Evolutionary conservation across 768 basidiomycete genomes (phyloP).

Genomic region (Arthromyces matolae): DNA sequence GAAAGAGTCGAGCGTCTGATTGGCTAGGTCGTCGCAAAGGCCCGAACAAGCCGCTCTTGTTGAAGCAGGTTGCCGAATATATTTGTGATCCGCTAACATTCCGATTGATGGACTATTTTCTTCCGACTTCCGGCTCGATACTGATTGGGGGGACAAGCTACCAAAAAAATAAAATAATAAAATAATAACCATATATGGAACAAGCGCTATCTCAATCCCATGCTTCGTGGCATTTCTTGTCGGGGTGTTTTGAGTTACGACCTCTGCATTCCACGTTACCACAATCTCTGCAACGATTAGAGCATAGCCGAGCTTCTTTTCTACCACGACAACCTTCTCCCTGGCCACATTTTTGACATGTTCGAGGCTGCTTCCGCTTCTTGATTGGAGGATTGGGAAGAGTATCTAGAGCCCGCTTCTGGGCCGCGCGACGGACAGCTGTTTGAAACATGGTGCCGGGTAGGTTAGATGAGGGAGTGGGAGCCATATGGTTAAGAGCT

Average conservation of each 20-base stretch:
- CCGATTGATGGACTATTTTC: too few relatives aligned
- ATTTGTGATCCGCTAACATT: too few relatives aligned
- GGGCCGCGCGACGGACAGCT: not conserved
- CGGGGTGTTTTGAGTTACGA: not conserved
- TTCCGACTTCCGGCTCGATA: too few relatives aligned
- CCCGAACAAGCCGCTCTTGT: too few relatives aligned
- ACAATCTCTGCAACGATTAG: not conserved
- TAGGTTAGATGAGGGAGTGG: not conserved
- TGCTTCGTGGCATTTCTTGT: not conserved
- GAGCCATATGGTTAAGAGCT: not conserved
- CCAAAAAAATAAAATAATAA: not conserved
- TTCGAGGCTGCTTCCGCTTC: not conserved
- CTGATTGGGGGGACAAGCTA: not conserved
- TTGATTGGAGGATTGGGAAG: not conserved
- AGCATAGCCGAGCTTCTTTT: not conserved
- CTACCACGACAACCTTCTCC: not conserved
- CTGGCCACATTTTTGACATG: conserved; percentile 3
- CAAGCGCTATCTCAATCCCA: not conserved
- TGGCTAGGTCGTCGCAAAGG: too few relatives aligned
- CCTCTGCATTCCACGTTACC: not conserved
- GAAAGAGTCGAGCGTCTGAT: too few relatives aligned
- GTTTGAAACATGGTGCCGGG: not conserved
- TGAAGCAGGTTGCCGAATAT: too few relatives aligned
- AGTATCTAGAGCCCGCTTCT: not conserved
- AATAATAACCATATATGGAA: not conserved